These are phyloP conservation scores for Debaryomycetaceae sp. DNA, from an alignment of 1,139 yeast species.

Conservation along the genomic window DNA sequence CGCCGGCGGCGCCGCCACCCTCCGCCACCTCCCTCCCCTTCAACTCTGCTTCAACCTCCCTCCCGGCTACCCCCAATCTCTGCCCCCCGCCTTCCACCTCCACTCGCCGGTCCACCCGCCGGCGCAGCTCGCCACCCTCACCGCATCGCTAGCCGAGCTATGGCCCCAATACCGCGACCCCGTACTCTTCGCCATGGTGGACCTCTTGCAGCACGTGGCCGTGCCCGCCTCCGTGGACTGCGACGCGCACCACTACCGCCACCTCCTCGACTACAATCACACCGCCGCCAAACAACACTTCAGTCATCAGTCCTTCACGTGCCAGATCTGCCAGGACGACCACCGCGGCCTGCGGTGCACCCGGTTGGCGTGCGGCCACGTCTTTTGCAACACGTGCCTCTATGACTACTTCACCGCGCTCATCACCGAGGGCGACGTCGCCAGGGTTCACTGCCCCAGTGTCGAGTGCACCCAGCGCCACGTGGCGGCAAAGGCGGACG, in stretches of 20 bases:
- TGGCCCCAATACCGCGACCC: conserved; percentile 40
- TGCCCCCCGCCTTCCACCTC: conserved; percentile 24
- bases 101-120: conserved; percentile 18
- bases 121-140: conserved; percentile 13
- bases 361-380: conserved; percentile 46
- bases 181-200: conserved; percentile 45
- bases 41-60: conserved; percentile 26
- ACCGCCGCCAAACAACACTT: conserved; percentile 23
- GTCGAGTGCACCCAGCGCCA: conserved; percentile 37
- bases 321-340: conserved; percentile 58
- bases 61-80: conserved; percentile 21
- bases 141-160: conserved; percentile 18
- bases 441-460: conserved; percentile 58
- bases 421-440: conserved; percentile 49
- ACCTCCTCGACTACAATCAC: conserved; percentile 18
- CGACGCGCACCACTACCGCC: no score
- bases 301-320: conserved; percentile 37
- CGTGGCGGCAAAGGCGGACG: conserved; percentile 11
- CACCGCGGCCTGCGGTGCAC: conserved; percentile 46
- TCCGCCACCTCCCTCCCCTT: conserved; percentile 28
- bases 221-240: conserved; percentile 8
- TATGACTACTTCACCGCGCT: conserved; percentile 39
- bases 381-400: conserved; percentile 51
- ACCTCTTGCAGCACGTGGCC: conserved; percentile 14
- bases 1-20: conserved; percentile 5